Base-by-base conservation (phyloP, 768 basidiomycete species). In the Auricularia cornea region DNA sequence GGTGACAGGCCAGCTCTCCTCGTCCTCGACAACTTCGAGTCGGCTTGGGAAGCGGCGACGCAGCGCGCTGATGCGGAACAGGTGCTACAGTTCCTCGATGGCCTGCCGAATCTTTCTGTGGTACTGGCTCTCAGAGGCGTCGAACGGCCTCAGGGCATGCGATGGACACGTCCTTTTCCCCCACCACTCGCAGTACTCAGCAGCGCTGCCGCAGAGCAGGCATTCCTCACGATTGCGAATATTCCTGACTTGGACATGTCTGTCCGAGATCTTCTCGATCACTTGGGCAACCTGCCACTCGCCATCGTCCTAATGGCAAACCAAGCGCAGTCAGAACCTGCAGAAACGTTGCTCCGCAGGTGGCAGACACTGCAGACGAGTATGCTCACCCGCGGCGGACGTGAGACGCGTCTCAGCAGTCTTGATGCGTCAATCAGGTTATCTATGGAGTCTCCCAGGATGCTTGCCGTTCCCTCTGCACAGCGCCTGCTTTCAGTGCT, bases 391-490 rank as follows among this genome's bases (percentile, higher is more conserved):
- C 38, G 64, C 59, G 35, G 35, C 60, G 41, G 64, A 67, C 23
- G n/a, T n/a, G n/a, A n/a, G n/a, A n/a, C n/a, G n/a, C 68, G 74
- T 11, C 67, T 73, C 14, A 67, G 64, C 33, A 76, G 70, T 51
- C 62, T 77, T 16, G 75, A 76, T 29, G 59, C 64, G 11, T 77
- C 75, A 0, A 69, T 77, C 38, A 63, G 66, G 31, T 59, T 76
- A 2, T 77, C 76, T 0, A 59, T 77, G 26, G 66, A 66, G 18
- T 70, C 73, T 62, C 71, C 72, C 12, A 63, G 72, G 20, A 70
- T 75, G 66, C 23, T 11, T 14, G 12, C 11, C 12, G 69, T 74
- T 59, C 65, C 71, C 2, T 68, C 67, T 3, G 71, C 74, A 0
- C 38, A 72, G 41, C 41, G 59, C 5, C 66, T 75, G 3, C 66